Conservation (phyloP, 2,329 filamentous ascomycete genomes). For the Colletotrichum sp. region DNA sequence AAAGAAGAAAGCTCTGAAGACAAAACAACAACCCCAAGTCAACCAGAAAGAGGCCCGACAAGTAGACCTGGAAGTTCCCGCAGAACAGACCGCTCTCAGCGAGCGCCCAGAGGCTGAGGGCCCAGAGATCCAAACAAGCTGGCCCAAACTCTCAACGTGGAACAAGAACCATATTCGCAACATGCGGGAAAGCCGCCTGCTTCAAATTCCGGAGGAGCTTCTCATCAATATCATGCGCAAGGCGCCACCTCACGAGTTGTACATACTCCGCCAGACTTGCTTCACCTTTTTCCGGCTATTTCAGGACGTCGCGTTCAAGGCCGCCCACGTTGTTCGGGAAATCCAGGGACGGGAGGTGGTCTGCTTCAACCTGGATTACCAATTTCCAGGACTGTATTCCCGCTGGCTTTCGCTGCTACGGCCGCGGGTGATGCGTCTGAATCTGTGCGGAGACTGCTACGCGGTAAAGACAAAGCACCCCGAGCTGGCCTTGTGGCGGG, state of each 20-base stretch:
- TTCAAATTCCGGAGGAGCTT: background rate
- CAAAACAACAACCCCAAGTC: background rate
- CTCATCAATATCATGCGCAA: background rate
- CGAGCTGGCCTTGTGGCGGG: no score
- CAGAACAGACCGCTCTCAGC: rapidly evolving
- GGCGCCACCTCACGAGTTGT: background rate
- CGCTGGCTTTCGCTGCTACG: no score
- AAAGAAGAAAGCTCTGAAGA: background rate
- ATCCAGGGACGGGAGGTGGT: background rate
- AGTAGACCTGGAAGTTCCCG: background rate
- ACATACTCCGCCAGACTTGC: background rate
- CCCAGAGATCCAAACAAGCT: background rate
- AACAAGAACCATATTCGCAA: background rate
- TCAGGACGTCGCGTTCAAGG: background rate
- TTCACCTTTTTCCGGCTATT: background rate
- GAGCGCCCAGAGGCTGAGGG: background rate
- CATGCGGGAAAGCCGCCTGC: background rate
- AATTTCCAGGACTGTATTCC: no score
- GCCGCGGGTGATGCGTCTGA: no score
- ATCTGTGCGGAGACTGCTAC: no score
- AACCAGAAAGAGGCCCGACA: background rate
- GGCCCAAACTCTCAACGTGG: background rate
- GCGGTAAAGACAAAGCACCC: no score
- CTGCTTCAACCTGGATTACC: background rate
- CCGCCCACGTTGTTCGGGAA: background rate